Evolutionary conservation across 805 yeast genomes (phyloP), one percentile per base, ranked within the genome.

Genomic region (Lipomyces japonicus): DNA sequence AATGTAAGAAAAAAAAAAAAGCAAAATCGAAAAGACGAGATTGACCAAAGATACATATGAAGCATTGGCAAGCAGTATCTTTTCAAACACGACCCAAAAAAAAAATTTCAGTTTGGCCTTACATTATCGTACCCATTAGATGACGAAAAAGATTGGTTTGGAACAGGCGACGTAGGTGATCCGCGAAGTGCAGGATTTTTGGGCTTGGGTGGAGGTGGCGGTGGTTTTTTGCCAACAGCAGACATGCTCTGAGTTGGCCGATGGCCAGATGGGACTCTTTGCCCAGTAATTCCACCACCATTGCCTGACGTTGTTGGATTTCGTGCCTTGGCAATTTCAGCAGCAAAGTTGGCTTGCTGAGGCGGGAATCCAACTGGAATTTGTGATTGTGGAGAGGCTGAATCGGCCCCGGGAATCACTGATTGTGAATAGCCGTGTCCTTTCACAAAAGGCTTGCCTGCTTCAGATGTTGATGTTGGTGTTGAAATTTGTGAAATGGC

Each of bases 281-380:
- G 45, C 10, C 37, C 37, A 2, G 24, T 44, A 12, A 42, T 39
- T n/a, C n/a, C n/a, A n/a, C n/a, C n/a, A n/a, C n/a, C n/a, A n/a
- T n/a, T n/a, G n/a, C n/a, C n/a, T 5, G 54, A 36, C 12, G 43
- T 46, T 32, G 18, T 23, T 6, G 43, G 35, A 14, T 38, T 31
- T 2, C 51, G 49, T 10, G 50, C 50, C 4, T 45, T 52, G 5
- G 69, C 66, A 23, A 66, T 65, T 40, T 67, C 65, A 21, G 63
- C 64, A 10, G 70, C 70, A 55, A 63, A 65, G 51, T 63, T 65
- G 3, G 68, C 68, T 18, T 44, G 25, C 34, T 21, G 5, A 21
- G 30, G 37, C 26, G 21, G 48, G 4, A 24, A 19, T 14, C 36
- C 42, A 22, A 34, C 39, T 2, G 48, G 37, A 3, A 43, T 25